Base-by-base conservation (phyloP, 225 moss, liverwort and hornwort species). In the Thuidium tamariscinum region DNA sequence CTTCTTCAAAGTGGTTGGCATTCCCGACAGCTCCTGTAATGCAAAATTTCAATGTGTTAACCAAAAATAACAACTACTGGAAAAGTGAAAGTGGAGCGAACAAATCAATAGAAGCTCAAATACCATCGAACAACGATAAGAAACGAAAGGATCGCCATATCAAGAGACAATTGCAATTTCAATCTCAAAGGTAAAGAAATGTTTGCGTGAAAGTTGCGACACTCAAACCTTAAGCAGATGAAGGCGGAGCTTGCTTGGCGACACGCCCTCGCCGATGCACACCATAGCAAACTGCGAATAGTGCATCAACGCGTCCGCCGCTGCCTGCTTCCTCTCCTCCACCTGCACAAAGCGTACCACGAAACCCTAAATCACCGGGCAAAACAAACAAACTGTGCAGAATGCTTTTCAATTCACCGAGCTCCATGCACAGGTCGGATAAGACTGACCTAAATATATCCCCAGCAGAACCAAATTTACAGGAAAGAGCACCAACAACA, bases 271-370 rank as follows among this genome's bases (percentile, higher is more conserved):
- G 25, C 94, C 94, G 39, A 97, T 90, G 87, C 96, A 99, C 41
- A 90, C 91, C 94, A 95, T 94, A 54, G 94, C 92, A 69, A 97
- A 95, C 68, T 94, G 93, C 65, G 97, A 99, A 85, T 97, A 98
- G 85, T 99, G 92, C 84, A 92, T 89, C 74, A 97, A 90, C 14
- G 94, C 93, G 60, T 93, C 93, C 25, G 96, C 94, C 83, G 97
- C 98, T 75, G 96, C 98, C 83, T 96, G 94, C 91, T 95, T 99
- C 89, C 86, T 93, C 88, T 95, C 94, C 70, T 97, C 92, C 69
- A 90, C 92, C 97, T 99, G 93, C 84, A 62, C 89, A 67, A 49
- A 13, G 16, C 64, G 10, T n/a, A 41, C 26, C 5, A 54, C 41
- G 48, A 89, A 70, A 89, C 74, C 86, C 88, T 83, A 83, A 84